Conservation (phyloP, 1,139 yeast genomes). For the Suhomyces bolitotheri region DNA sequence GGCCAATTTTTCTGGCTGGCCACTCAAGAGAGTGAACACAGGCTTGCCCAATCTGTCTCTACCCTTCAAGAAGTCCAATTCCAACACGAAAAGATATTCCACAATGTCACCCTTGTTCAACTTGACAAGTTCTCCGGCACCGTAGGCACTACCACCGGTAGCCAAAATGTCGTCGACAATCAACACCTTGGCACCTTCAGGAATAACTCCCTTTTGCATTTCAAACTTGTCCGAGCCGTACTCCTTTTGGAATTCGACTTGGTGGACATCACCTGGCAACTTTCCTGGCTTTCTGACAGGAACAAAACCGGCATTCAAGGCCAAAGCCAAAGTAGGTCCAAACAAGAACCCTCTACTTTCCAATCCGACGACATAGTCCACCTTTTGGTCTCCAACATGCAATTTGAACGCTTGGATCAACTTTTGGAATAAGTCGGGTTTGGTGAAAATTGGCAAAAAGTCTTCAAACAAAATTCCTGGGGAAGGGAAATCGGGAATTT, state of each 20-base stretch:
- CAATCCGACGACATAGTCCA: constrained; percentile 89
- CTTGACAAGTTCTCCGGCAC: constrained; percentile 84
- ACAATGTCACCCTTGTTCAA: constrained; percentile 57
- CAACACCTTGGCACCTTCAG: constrained; percentile 76
- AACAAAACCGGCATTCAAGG: constrained; percentile 84
- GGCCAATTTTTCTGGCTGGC: constrained; percentile 59
- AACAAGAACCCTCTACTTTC: constrained; percentile 97
- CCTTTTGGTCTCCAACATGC: constrained; percentile 65
- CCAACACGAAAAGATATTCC: constrained; percentile 88
- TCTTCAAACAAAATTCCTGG: constrained; percentile 96
- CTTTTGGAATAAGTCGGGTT: constrained; percentile 77
- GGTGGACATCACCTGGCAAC: constrained; percentile 79
- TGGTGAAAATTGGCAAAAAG: constrained; percentile 87
- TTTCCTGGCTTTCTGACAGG: constrained; percentile 96
- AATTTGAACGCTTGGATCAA: constrained; percentile 77
- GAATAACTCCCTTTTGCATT: constrained; percentile 81
- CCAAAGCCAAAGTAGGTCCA: constrained; percentile 93
- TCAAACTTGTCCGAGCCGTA: constrained; percentile 90
- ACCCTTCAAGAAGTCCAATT: constrained; percentile 91
- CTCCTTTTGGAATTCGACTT: constrained; percentile 82
- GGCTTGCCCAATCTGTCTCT: constrained; percentile 85
- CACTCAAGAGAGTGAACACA: constrained; percentile 81
- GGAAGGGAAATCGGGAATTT: constrained; percentile 89
- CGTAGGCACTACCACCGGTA: constrained; percentile 94
- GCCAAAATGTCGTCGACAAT: constrained; percentile 96